Evolutionary conservation across 805 yeast species (phyloP).

Genomic region (Schizosaccharomyces cryophilus): DNA sequence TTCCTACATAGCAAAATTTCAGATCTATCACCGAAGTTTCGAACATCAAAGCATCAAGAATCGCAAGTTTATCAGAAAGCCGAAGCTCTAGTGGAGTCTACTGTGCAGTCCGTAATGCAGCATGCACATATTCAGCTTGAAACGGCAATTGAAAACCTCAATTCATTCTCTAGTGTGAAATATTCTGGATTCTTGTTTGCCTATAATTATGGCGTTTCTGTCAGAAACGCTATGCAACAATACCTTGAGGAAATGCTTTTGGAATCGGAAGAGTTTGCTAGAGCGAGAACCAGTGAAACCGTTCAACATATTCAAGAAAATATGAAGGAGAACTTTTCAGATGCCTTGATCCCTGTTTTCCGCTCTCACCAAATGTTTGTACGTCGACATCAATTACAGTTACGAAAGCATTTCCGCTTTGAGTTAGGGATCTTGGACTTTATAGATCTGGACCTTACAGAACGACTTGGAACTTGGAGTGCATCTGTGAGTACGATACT

Average conservation of each 20-base stretch:
- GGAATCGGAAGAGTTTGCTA: constrained; percentile 45
- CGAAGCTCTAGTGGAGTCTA: constrained; percentile 35
- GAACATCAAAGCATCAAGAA: constrained; percentile 28
- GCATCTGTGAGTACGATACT: constrained; percentile 5
- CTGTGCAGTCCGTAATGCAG: constrained; percentile 34
- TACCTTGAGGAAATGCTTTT: constrained; percentile 39
- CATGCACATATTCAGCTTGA: constrained; percentile 30
- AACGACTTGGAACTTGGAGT: constrained; percentile 7
- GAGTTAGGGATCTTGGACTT: constrained; percentile 47
- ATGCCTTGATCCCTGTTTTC: constrained; percentile 13
- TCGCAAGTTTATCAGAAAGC: constrained; percentile 33
- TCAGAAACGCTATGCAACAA: constrained; percentile 43
- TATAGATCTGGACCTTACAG: constrained; percentile 23
- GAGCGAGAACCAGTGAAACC: constrained; percentile 28
- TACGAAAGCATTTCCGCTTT: constrained; percentile 13
- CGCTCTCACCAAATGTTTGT: constrained; percentile 38
- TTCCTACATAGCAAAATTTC: constrained; percentile 26
- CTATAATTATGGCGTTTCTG: constrained; percentile 41
- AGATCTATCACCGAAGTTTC: constrained; percentile 14
- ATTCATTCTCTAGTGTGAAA: constrained; percentile 26
- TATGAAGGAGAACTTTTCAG: constrained; percentile 50
- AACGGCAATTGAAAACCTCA: constrained; percentile 27
- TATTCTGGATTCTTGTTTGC: constrained; percentile 41
- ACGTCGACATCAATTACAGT: constrained; percentile 22
- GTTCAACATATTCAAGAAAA: constrained; percentile 48